Evolutionary conservation across 257 asterid species (phyloP), one percentile per base, ranked within the genome.

Genomic region (Primulina huaijiensis): DNA sequence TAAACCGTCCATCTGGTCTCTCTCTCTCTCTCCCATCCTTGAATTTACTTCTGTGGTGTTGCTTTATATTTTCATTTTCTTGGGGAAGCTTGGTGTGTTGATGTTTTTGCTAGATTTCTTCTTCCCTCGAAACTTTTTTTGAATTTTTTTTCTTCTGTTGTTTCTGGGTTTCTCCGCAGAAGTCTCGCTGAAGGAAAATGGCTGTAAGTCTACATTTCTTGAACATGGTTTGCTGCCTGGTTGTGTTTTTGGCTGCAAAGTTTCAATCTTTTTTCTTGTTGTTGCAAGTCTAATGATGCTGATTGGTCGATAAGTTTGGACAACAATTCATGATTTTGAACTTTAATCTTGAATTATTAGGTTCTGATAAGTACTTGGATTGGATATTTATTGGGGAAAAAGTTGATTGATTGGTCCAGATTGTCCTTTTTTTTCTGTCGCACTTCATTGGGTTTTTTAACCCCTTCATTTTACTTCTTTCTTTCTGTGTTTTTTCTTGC

Each of bases 171-270:
- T 63, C 8, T 20, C 55, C 33, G 0, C 57, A 20, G 57, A 11
- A 38, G 57, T 40, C 19, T 38, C 40, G 37, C 29, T 23, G 59
- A 31, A 11, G 21, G 23, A 3, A 65, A 40, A 65, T 65, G 69
- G 59, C 69, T 38, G 69, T 65, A 65, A 65, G 69, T 65, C 9
- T 40, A 38, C 57, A 50, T 50, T 50, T 50, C 57, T 17, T 38
- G 6, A 9, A 25, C 8, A 37, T 21, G 23, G 21, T 27, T 19
- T 38, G 21, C 67, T 70, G 9, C 8, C 38, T 61, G 37, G 35
- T 20, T 62, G 30, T 60, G 29, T 70, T 30, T 31, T 12, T 7
- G 7, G 34, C n/a, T 64, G 23, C 17, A 62, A 30, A 35, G 67
- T 62, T 62, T 58, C 17, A 6, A 19, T 61, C 62, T 62, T 63